phyloP scores from a whole-genome alignment of 2,329 filamentous ascomycete species.

The Neonectria coccinea region DNA sequence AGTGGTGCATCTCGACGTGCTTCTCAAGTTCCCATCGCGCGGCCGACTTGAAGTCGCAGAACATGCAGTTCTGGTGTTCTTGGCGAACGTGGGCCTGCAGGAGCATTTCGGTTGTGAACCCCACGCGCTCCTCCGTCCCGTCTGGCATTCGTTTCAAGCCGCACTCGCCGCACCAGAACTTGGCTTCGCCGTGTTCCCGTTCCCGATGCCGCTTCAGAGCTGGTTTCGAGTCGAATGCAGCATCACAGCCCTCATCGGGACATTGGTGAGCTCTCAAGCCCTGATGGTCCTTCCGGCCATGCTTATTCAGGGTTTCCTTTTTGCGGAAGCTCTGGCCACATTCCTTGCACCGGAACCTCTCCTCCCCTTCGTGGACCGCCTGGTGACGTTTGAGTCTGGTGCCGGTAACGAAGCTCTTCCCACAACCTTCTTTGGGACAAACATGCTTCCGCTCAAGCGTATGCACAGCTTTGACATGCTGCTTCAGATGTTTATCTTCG shows the following conservation, averaged over 20 bases:
- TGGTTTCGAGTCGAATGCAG: conserved; percentile 78
- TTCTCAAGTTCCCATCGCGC: conserved; percentile 76
- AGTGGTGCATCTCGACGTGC: conserved; percentile 84
- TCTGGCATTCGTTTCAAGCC: conserved; percentile 54
- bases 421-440: conserved; percentile 79
- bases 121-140: conserved; percentile 57
- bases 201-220: conserved; percentile 79
- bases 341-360: conserved; percentile 79
- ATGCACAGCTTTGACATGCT: conserved; percentile 87
- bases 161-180: conserved; percentile 85
- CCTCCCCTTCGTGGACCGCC: conserved; percentile 78
- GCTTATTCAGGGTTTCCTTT: conserved; percentile 84
- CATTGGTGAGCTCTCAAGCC: conserved; percentile 79
- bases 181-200: conserved; percentile 74
- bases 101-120: conserved; percentile 78
- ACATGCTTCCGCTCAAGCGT: conserved; percentile 75
- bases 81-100: conserved; percentile 79
- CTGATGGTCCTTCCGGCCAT: conserved; percentile 82
- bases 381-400: conserved; percentile 82
- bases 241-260: conserved; percentile 68
- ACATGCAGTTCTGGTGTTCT: conserved; percentile 79
- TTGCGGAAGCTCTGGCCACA: conserved; percentile 88
- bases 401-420: conserved; percentile 83
- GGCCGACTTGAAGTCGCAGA: conserved; percentile 77
- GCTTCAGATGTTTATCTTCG: conserved; percentile 85